These are phyloP conservation scores for Sporothrix protearum DNA, from an alignment of 2,329 filamentous ascomycete genomes.

Conservation along the genomic window DNA sequence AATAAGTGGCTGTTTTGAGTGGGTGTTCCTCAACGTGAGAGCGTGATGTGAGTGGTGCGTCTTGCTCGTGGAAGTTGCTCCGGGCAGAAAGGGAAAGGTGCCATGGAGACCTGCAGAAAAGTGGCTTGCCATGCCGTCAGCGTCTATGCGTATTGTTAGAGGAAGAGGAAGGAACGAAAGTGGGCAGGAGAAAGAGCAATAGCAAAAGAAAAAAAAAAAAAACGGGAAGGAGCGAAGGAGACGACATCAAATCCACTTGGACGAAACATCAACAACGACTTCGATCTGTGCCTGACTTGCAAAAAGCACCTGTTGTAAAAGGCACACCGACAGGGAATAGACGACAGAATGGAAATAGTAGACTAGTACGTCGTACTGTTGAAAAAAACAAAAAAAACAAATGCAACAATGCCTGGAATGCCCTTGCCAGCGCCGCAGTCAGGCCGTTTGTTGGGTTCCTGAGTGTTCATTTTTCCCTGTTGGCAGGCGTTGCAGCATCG, in stretches of 20 bases:
- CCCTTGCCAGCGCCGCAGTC: neutral
- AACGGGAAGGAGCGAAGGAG: neutral
- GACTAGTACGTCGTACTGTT: neutral
- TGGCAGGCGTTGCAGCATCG: neutral
- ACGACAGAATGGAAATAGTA: neutral
- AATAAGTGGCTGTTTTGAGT: neutral
- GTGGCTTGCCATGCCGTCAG: neutral
- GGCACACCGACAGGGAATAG: neutral
- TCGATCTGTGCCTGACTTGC: neutral
- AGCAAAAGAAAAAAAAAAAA: neutral
- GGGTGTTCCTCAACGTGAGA: neutral
- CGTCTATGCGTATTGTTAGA: neutral
- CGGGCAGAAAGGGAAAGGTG: neutral
- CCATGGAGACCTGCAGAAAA: neutral
- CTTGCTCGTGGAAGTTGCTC: neutral
- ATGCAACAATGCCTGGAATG: neutral
- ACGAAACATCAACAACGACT: neutral
- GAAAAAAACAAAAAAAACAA: neutral
- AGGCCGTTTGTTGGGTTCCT: slow-evolving; percentile 8
- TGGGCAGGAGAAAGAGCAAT: neutral
- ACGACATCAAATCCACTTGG: neutral
- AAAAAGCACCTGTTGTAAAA: neutral
- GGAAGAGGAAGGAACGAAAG: neutral
- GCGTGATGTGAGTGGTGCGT: neutral
- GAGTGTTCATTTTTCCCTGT: neutral